Percentiles rank a stretch among this genome's conserved stretches.
These are phyloP conservation scores for Nicotiana attenuata DNA, from an alignment of 257 asterid genomes.

Conservation along the genomic window DNA sequence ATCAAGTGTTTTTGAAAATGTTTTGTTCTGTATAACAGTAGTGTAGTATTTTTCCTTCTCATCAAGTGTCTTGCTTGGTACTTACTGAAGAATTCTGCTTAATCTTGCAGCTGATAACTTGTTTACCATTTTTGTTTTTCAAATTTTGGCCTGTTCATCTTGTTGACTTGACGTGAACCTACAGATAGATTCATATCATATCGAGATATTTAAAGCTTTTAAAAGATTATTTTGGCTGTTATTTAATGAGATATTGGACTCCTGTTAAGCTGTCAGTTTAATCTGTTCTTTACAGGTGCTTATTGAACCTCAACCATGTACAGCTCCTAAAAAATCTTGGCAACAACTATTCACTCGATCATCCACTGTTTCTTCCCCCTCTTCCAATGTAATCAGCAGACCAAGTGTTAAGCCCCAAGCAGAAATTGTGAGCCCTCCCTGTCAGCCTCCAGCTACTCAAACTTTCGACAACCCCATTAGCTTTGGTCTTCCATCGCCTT, in stretches of 20 bases:
- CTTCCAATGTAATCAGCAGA: constrained; percentile 57
- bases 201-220: background rate
- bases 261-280: constrained; percentile 1
- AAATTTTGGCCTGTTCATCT: background rate
- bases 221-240: constrained; percentile 1
- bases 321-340: constrained; percentile 91
- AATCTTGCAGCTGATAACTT: background rate
- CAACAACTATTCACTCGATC: constrained; percentile 88
- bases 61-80: background rate
- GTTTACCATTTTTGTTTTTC: background rate
- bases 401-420: constrained; percentile 50
- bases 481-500: constrained; percentile 62
- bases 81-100: background rate
- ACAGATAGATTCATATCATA: background rate
- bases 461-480: constrained; percentile 52
- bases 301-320: constrained; percentile 52
- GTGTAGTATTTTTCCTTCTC: background rate
- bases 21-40: too few species aligned
- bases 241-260: background rate
- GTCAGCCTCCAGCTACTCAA: constrained; percentile 45
- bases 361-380: constrained; percentile 44
- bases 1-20: background rate
- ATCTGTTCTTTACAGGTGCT: constrained; percentile 52
- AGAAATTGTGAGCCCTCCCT: constrained; percentile 48
- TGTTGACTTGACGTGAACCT: background rate